Evolutionary conservation across 768 basidiomycete genomes (phyloP).

Genomic region (Paxillus involutus): DNA sequence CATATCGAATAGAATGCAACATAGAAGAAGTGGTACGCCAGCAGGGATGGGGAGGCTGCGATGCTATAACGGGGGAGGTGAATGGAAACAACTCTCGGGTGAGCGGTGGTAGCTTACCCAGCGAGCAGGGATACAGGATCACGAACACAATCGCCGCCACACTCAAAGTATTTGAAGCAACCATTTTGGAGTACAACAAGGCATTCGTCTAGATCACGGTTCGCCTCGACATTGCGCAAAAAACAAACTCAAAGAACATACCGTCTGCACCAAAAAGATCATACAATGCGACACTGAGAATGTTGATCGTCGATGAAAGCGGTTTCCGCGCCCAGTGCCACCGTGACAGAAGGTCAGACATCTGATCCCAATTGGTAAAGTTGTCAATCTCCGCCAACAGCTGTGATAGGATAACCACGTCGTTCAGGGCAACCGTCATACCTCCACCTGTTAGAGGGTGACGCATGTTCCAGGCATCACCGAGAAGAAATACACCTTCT

Average conservation of each 20-base stretch:
- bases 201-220: conserved; percentile 49
- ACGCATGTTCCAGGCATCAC: conserved; percentile 99
- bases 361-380: conserved; percentile 48
- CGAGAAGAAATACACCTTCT: conserved; percentile 79
- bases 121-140: conserved; percentile 91
- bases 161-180: conserved; percentile 97
- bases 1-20: conserved; percentile 96
- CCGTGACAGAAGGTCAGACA: conserved; percentile 52
- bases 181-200: conserved; percentile 71
- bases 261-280: conserved; percentile 94
- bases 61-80: conserved; percentile 46
- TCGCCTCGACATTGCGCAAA: neutral
- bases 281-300: conserved; percentile 90
- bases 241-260: conserved; percentile 23
- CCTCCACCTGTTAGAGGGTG: conserved; percentile 98
- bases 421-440: conserved; percentile 94
- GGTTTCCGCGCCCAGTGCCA: conserved; percentile 92
- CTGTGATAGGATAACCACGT: conserved; percentile 72
- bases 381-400: conserved; percentile 50
- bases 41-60: conserved; percentile 72
- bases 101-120: conserved; percentile 52
- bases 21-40: conserved; percentile 90
- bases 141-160: conserved; percentile 83
- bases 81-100: neutral
- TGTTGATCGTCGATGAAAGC: conserved; percentile 84